Percentiles rank a stretch among this genome's conserved stretches.
phyloP scores from a whole-genome alignment of 257 asterid genomes.

The Capsicum pubescens region DNA sequence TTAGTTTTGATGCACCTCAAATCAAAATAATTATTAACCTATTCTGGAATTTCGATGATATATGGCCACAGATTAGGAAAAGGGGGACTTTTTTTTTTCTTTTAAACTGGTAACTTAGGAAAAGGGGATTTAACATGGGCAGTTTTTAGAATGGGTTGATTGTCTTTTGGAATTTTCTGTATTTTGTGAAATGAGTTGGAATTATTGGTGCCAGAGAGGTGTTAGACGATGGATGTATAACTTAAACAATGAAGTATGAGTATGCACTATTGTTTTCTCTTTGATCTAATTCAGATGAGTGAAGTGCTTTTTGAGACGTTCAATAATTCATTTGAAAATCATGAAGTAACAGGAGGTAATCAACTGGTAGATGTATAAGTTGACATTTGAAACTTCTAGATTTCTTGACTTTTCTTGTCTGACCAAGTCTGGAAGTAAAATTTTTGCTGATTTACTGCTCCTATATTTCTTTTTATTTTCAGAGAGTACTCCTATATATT shows the following conservation, averaged over 20 bases:
- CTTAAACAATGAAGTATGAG: background rate
- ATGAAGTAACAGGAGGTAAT: background rate
- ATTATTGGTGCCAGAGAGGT: background rate
- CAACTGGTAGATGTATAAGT: background rate
- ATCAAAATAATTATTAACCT: background rate
- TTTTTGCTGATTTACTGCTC: background rate
- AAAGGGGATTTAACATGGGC: background rate
- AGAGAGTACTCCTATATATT: background rate
- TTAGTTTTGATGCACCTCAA: background rate
- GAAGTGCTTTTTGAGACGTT: background rate
- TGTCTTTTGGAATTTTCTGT: background rate
- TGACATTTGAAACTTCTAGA: background rate
- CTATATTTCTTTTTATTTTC: background rate
- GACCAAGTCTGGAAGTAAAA: background rate
- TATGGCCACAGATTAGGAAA: background rate
- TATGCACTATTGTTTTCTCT: background rate
- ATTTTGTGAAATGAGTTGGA: background rate
- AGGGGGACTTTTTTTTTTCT: no score
- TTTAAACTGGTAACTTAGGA: background rate
- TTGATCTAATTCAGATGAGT: background rate
- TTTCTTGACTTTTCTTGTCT: background rate
- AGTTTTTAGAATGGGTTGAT: background rate
- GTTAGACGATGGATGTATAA: background rate
- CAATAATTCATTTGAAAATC: conserved; percentile 6
- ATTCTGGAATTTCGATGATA: background rate